Conservation (phyloP, 139 green algal species). For the Dunaliella primolecta region DNA sequence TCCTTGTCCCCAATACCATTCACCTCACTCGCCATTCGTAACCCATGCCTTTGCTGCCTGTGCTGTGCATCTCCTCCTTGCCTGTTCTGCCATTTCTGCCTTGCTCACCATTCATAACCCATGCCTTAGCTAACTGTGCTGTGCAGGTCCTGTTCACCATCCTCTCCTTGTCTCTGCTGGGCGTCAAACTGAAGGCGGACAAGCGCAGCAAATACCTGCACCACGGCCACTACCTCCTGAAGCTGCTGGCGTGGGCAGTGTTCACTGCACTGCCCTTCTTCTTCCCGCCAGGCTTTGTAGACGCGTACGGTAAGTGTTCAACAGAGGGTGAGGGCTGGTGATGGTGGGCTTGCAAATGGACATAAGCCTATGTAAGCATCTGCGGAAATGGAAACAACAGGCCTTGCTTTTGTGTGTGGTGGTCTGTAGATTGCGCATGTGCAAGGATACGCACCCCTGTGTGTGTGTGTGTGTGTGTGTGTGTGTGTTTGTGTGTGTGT, state of each 20-base stretch:
- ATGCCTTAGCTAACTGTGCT: too few relatives aligned
- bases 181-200: slow-evolving; percentile 82
- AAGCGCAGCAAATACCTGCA: slow-evolving; percentile 78
- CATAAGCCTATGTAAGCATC: neutral
- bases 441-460: too few relatives aligned
- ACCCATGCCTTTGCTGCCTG: too few relatives aligned
- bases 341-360: too few relatives aligned
- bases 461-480: too few relatives aligned
- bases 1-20: neutral
- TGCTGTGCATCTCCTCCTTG: too few relatives aligned
- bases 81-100: too few relatives aligned
- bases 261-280: slow-evolving; percentile 85
- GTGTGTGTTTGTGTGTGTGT: too few relatives aligned
- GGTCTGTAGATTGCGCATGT: too few relatives aligned
- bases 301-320: slow-evolving; percentile 68
- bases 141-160: slow-evolving; percentile 75
- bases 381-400: neutral
- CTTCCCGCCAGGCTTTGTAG: slow-evolving; percentile 69
- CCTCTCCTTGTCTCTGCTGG: slow-evolving; percentile 73
- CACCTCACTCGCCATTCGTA: neutral
- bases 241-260: slow-evolving; percentile 76
- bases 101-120: neutral
- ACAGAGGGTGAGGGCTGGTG: neutral
- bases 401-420: neutral
- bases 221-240: slow-evolving; percentile 85